phyloP scores from a whole-genome alignment of 2,329 filamentous ascomycete species.

The Alternaria brassicae region DNA sequence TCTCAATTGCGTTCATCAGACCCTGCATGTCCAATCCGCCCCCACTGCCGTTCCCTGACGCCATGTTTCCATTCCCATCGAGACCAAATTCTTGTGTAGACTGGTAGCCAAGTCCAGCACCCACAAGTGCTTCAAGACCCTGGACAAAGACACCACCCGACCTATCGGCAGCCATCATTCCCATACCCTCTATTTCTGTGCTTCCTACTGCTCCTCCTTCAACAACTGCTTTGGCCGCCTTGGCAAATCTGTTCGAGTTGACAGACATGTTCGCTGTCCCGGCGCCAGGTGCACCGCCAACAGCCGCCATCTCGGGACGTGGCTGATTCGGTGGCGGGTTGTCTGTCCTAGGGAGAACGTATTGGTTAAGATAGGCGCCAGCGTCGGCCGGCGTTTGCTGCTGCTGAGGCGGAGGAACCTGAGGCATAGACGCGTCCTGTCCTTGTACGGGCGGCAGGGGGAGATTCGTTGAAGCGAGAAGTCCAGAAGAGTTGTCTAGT shows the following conservation, averaged over 20 bases:
- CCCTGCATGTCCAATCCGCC: conserved; percentile 33
- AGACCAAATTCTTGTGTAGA: conserved; percentile 31
- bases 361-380: conserved; percentile 46
- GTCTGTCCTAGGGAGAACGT: conserved; percentile 47
- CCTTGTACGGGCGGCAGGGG: conserved; percentile 35
- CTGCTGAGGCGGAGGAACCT: conserved; percentile 28
- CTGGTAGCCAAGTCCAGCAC: conserved; percentile 40
- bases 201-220: conserved; percentile 41
- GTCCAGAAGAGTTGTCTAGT: conserved; percentile 31
- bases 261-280: conserved; percentile 43
- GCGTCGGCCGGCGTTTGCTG: conserved; percentile 45
- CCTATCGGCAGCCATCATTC: conserved; percentile 43
- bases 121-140: conserved; percentile 46
- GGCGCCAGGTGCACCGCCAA: conserved; percentile 43
- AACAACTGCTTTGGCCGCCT: conserved; percentile 45
- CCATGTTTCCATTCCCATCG: conserved; percentile 33
- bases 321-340: conserved; percentile 43
- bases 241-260: conserved; percentile 41
- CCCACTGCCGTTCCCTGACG: conserved; percentile 15
- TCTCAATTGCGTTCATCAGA: conserved; percentile 28
- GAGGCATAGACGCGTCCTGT: conserved; percentile 24
- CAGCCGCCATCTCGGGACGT: conserved; percentile 45
- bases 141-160: conserved; percentile 47
- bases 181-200: conserved; percentile 45
- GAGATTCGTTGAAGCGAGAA: conserved; percentile 32